Evolutionary conservation across 192 early-diverging fungal species (phyloP), one percentile per base, ranked within the genome.

Genomic region (Linderina pennispora): DNA sequence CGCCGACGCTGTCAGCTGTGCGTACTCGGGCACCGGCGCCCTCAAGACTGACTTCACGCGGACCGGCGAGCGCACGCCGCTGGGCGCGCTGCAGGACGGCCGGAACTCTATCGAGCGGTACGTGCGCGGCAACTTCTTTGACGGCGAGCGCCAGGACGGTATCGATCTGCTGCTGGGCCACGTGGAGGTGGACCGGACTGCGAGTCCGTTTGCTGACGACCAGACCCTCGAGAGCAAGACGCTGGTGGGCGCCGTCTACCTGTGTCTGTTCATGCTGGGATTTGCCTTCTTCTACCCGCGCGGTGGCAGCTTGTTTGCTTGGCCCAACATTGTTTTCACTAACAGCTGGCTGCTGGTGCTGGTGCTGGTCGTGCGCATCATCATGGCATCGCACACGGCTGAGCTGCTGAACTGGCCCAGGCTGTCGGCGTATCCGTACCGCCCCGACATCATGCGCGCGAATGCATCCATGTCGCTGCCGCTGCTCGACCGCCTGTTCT

Each of bases 21-120:
- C 87, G 26, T 99, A 99, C 64, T 88, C 89, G 47, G 97, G 97
- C 33, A 96, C 97, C 2, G 91, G 92, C 20, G 97, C 97, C 5
- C 76, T 97, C 36, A 99, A 99, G 66, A 98, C 94, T 4, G 97
- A 99, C 58, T 99, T 88, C 56, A 99, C 97, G 3, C 80, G 87
- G 48, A 97, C 94, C 1, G 95, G 95, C 20, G 82, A 88, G 65
- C 83, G 97, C 40, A 89, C 86, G 19, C 83, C 82, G 45, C 40
- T 58, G 36, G 97, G 97, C 10, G 84, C 84, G 14, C 43, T 94
- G 20, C 78, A 84, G 50, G 97, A 98, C 69, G 68, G 82, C 18
- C 61, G 76, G 33, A 93, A 94, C 56, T 88, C 86, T 4, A 53
- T 87, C 21, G 77, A 83, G 47, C 82, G 94, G 41, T 99, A 98